A percentile compares a stretch with the other conserved stretches of the same genome.
Conservation (phyloP, 2,329 filamentous ascomycete species). For the Alternaria sp. region DNA sequence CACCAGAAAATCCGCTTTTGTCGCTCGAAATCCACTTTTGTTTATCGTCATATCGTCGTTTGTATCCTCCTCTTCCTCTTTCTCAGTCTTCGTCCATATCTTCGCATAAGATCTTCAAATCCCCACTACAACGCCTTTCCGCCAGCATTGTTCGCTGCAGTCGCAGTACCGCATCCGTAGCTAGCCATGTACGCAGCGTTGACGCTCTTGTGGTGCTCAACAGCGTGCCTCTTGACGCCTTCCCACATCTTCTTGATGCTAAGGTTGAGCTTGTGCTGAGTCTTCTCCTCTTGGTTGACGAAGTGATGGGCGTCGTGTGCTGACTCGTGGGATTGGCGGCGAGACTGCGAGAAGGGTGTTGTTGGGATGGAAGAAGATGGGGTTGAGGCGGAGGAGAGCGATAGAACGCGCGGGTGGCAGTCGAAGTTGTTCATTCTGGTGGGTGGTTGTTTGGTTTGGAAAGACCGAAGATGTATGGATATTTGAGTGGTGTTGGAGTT, state of each 20-base stretch:
- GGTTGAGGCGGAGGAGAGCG: constrained; percentile 18
- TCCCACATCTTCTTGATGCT: constrained; percentile 40
- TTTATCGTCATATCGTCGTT: background rate
- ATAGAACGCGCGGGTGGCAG: constrained; percentile 29
- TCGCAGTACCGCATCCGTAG: constrained; percentile 24
- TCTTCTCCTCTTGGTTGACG: constrained; percentile 19
- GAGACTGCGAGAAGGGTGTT: constrained; percentile 18
- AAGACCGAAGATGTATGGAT: background rate
- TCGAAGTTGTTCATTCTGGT: constrained; percentile 28
- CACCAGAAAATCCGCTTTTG: constrained; percentile 5
- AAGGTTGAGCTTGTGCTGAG: constrained; percentile 23
- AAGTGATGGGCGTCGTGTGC: constrained; percentile 32
- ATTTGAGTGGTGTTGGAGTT: background rate
- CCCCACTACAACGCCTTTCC: background rate
- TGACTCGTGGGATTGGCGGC: constrained; percentile 27
- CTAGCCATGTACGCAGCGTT: constrained; percentile 36
- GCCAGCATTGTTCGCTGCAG: background rate
- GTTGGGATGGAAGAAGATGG: constrained; percentile 8
- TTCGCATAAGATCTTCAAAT: no score
- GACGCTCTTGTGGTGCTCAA: constrained; percentile 39
- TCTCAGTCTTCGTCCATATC: background rate
- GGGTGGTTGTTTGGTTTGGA: background rate
- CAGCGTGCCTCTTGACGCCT: constrained; percentile 32
- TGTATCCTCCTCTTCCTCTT: background rate
- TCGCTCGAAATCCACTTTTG: background rate